Conservation (phyloP, 345 rosid genomes). For the Salix dunnii region DNA sequence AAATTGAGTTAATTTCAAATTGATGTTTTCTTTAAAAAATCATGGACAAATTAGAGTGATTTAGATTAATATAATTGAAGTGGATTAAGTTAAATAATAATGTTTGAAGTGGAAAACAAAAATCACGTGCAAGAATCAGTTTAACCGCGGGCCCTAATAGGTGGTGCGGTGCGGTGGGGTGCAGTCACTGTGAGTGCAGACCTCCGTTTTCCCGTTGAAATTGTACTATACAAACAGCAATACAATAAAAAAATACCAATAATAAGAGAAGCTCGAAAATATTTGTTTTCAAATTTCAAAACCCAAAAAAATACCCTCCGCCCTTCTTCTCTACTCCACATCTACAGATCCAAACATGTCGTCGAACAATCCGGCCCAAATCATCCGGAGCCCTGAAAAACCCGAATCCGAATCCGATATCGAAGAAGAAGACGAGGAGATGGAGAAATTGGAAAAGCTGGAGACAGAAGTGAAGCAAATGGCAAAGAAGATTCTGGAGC, state of each 20-base stretch:
- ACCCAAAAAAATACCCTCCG: slow-evolving; percentile 15
- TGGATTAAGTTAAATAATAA: too few species aligned
- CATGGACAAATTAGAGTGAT: too few species aligned
- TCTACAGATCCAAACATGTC: slow-evolving; percentile 26
- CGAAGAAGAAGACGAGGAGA: slow-evolving; percentile 16
- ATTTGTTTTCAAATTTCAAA: slow-evolving; percentile 9
- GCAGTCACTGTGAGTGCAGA: background rate
- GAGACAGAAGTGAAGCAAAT: slow-evolving; percentile 56
- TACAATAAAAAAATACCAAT: background rate
- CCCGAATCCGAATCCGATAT: background rate
- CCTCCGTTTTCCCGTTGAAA: background rate
- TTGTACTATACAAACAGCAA: background rate
- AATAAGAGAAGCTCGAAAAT: background rate
- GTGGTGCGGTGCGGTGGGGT: too few species aligned
- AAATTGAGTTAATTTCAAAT: too few species aligned
- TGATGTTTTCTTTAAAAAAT: too few species aligned
- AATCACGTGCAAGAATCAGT: too few species aligned
- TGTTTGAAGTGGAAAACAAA: too few species aligned
- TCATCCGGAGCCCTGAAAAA: slow-evolving; percentile 3
- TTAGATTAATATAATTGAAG: too few species aligned
- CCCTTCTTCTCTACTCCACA: background rate
- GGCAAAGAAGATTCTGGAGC: slow-evolving; percentile 60
- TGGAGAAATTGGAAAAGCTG: slow-evolving; percentile 49
- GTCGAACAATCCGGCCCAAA: background rate
- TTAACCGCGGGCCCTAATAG: too few species aligned